These are phyloP conservation scores for Scleromitrula shiraiana DNA, from an alignment of 2,329 filamentous ascomycete genomes.

Conservation along the genomic window DNA sequence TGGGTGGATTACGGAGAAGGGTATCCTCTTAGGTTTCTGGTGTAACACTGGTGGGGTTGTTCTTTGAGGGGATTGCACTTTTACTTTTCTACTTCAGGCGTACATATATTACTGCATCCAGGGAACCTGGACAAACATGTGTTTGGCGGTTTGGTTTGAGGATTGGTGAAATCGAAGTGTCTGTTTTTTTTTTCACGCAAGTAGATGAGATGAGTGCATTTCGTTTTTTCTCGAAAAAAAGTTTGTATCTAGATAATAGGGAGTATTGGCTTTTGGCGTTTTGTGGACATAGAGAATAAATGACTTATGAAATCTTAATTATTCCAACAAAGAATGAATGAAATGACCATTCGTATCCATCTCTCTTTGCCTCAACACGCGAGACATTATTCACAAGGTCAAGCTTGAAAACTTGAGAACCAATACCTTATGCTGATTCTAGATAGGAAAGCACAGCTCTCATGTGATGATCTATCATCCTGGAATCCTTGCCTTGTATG, in stretches of 20 bases:
- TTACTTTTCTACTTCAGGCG: conserved; percentile 2
- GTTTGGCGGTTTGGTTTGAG: neutral
- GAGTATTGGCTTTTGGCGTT: neutral
- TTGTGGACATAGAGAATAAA: conserved; percentile 4
- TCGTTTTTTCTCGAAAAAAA: conserved; percentile 8
- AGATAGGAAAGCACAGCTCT: too few relatives aligned
- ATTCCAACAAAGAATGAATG: too few relatives aligned
- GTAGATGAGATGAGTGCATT: conserved; percentile 1
- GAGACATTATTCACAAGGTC: too few relatives aligned
- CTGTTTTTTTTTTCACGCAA: too few relatives aligned
- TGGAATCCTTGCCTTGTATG: neutral
- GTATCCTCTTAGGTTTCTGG: conserved; percentile 6
- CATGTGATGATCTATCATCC: neutral
- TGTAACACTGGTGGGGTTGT: conserved; percentile 2
- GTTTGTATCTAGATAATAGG: conserved; percentile 4
- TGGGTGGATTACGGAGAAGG: conserved; percentile 4
- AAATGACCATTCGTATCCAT: too few relatives aligned
- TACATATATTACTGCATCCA: conserved; percentile 6
- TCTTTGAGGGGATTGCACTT: conserved; percentile 1
- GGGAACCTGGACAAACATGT: neutral
- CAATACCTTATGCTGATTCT: too few relatives aligned
- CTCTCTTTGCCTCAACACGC: too few relatives aligned
- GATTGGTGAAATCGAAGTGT: neutral
- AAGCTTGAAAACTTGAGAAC: too few relatives aligned
- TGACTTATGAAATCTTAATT: too few relatives aligned